Percentiles rank a stretch among this genome's conserved stretches.
phyloP scores from a whole-genome alignment of 805 yeast species.

The Scheffersomyces coipomensis region DNA sequence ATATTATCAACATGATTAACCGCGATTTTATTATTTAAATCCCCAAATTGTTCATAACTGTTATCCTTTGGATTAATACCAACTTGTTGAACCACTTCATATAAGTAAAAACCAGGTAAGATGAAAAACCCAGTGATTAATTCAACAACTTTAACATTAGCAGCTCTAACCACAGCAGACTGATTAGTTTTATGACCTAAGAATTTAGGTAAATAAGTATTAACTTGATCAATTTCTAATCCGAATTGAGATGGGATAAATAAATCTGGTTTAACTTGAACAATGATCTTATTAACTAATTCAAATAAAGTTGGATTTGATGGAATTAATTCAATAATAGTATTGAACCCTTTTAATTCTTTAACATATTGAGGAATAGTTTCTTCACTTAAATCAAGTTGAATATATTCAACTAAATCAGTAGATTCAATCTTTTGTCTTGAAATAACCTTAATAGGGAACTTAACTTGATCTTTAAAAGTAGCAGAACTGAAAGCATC shows the following conservation, averaged over 20 bases:
- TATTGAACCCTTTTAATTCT: slow-evolving; percentile 48
- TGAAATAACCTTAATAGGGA: slow-evolving; percentile 52
- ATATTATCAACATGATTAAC: slow-evolving; percentile 37
- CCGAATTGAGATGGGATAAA: slow-evolving; percentile 67
- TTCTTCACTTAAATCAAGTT: slow-evolving; percentile 23
- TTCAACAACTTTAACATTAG: slow-evolving; percentile 5
- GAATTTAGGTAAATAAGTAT: slow-evolving; percentile 6
- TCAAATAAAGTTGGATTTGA: slow-evolving; percentile 26
- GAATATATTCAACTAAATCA: slow-evolving; percentile 36
- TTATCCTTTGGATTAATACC: slow-evolving; percentile 35
- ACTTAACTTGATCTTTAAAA: slow-evolving; percentile 35
- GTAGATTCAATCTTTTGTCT: slow-evolving; percentile 34
- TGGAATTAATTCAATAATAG: slow-evolving; percentile 43
- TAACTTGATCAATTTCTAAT: slow-evolving; percentile 31
- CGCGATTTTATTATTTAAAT: slow-evolving; percentile 31
- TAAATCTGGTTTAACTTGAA: slow-evolving; percentile 43
- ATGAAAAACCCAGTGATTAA: not conserved
- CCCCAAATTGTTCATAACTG: slow-evolving; percentile 36
- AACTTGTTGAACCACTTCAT: slow-evolving; percentile 26
- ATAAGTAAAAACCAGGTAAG: slow-evolving; percentile 16
- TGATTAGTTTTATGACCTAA: slow-evolving; percentile 28
- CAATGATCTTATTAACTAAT: slow-evolving; percentile 34
- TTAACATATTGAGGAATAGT: slow-evolving; percentile 25
- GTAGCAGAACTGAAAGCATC: slow-evolving; percentile 40
- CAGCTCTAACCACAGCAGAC: slow-evolving; percentile 34